Evolutionary conservation across 1,284 basidiomycete species (phyloP).

Genomic region (Grifola frondosa): DNA sequence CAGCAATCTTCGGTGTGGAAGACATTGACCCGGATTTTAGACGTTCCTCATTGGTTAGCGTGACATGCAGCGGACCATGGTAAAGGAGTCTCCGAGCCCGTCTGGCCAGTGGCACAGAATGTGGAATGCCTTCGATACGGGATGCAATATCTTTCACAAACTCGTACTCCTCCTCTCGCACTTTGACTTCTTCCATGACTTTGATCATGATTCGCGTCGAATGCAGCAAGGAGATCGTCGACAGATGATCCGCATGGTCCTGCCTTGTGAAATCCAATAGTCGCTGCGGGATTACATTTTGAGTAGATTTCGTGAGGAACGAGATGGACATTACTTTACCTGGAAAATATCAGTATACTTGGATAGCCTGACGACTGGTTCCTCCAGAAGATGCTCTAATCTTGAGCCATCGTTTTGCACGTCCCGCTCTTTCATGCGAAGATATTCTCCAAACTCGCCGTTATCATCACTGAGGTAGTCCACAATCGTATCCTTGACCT

Average conservation of each 20-base stretch:
- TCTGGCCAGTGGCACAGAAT: constrained; percentile 50
- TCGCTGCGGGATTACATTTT: constrained; percentile 39
- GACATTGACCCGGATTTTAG: neutral
- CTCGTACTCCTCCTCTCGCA: constrained; percentile 81
- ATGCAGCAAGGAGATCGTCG: constrained; percentile 65
- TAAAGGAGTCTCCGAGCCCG: constrained; percentile 73
- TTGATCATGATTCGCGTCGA: constrained; percentile 68
- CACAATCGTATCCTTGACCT: constrained; percentile 51
- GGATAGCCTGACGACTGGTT: constrained; percentile 73
- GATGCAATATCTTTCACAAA: constrained; percentile 61
- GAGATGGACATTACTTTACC: too few species aligned
- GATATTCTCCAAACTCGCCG: constrained; percentile 80
- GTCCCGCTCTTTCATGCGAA: constrained; percentile 67
- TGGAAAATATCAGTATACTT: constrained; percentile 75
- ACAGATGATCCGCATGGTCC: constrained; percentile 65
- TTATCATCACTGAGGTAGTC: constrained; percentile 12
- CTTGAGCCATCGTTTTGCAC: constrained; percentile 58
- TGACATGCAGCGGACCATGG: constrained; percentile 51
- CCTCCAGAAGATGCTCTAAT: constrained; percentile 66
- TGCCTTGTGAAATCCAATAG: constrained; percentile 69
- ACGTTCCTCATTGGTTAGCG: neutral
- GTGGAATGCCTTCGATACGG: constrained; percentile 60
- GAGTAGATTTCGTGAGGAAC: too few species aligned
- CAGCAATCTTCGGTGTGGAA: constrained; percentile 3
- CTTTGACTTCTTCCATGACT: constrained; percentile 80